Percentiles rank a stretch among this genome's conserved stretches.
Evolutionary conservation across 2,329 filamentous ascomycete species (phyloP).

Genomic region (Colletotrichum sp.): DNA sequence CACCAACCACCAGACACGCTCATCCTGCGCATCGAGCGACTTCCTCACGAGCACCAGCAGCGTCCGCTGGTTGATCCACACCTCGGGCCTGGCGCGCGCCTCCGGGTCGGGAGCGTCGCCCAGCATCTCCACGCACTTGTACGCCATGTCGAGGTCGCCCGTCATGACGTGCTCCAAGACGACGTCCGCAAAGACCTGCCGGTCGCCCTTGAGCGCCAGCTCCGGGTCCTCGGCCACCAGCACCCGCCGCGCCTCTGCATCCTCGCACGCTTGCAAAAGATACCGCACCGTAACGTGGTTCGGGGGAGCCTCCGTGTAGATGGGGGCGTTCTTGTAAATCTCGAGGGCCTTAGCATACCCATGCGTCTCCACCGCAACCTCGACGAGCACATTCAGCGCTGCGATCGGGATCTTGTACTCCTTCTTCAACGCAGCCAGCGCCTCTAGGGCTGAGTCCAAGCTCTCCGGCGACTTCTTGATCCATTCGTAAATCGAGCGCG

Average conservation of each 20-base stretch:
- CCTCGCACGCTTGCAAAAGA: conserved; percentile 32
- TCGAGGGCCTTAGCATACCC: conserved; percentile 34
- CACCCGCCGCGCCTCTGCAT: conserved; percentile 25
- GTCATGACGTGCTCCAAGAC: conserved; percentile 6
- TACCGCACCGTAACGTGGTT: conserved; percentile 29
- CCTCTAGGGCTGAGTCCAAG: conserved; percentile 55
- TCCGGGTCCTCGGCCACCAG: conserved; percentile 34
- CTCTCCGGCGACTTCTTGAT: conserved; percentile 53
- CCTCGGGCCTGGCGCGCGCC: neutral
- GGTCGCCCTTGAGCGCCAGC: conserved; percentile 18
- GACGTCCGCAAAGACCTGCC: neutral
- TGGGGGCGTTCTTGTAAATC: conserved; percentile 32
- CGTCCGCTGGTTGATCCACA: conserved; percentile 9
- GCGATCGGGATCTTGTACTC: conserved; percentile 40
- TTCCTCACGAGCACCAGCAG: conserved; percentile 13
- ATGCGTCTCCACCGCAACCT: conserved; percentile 31
- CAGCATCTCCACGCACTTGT: conserved; percentile 10
- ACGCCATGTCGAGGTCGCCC: conserved; percentile 14
- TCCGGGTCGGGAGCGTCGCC: neutral
- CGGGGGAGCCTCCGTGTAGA: conserved; percentile 31
- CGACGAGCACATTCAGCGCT: conserved; percentile 36
- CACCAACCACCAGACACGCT: conserved; percentile 16
- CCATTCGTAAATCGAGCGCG: conserved; percentile 63
- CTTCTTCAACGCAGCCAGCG: conserved; percentile 57
- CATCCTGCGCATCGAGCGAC: conserved; percentile 14